phyloP scores from a whole-genome alignment of 2,329 filamentous ascomycete species.

The Pseudocercospora crystallina region DNA sequence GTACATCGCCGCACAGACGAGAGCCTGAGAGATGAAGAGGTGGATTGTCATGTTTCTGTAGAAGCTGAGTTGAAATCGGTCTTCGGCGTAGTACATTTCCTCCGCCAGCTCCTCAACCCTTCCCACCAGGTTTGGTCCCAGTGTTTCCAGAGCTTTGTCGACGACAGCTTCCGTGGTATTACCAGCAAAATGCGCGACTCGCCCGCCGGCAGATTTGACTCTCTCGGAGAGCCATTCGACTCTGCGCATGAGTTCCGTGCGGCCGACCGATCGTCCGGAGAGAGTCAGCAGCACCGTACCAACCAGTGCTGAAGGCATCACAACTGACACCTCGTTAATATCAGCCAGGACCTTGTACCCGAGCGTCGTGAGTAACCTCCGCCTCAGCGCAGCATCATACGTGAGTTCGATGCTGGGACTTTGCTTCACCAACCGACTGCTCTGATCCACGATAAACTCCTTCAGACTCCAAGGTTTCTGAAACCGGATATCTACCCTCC shows the following conservation, averaged over 20 bases:
- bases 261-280: constrained; percentile 86
- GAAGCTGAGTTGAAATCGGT: constrained; percentile 92
- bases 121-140: constrained; percentile 86
- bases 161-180: constrained; percentile 78
- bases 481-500: constrained; percentile 91
- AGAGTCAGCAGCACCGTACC: constrained; percentile 91
- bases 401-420: constrained; percentile 36
- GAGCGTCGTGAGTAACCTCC: constrained; percentile 76
- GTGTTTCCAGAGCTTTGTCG: constrained; percentile 83
- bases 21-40: constrained; percentile 88
- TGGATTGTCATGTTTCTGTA: constrained; percentile 99
- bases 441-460: constrained; percentile 76
- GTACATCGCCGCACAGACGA: constrained; percentile 89
- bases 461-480: constrained; percentile 93
- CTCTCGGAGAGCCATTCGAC: constrained; percentile 87
- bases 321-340: constrained; percentile 93
- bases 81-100: constrained; percentile 90
- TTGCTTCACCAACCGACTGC: constrained; percentile 47
- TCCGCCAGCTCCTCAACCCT: constrained; percentile 77
- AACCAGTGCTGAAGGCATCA: constrained; percentile 96
- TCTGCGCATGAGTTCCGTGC: constrained; percentile 77
- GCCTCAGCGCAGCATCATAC: constrained; percentile 52
- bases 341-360: constrained; percentile 91
- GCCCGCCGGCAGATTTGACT: constrained; percentile 80
- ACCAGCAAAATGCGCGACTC: constrained; percentile 89